A percentile compares a stretch with the other conserved stretches of the same genome.
Evolutionary conservation across 129 eudicot genomes (phyloP).

Genomic region (Apium graveolens): DNA sequence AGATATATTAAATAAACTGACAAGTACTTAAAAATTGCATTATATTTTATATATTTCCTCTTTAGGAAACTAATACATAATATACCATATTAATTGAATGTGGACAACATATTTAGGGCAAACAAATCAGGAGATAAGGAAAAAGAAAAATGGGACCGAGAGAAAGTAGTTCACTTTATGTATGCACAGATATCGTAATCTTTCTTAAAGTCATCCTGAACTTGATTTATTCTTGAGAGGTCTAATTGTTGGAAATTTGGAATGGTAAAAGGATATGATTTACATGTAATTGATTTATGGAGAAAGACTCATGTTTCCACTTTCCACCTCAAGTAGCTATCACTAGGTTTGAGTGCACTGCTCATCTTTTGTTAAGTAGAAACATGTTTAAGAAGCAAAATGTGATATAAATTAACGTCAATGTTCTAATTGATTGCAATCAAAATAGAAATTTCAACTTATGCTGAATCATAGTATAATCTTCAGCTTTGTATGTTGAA

Average conservation of each 20-base stretch:
- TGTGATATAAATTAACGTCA: not conserved
- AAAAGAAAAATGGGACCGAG: too few species aligned
- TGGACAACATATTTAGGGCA: too few species aligned
- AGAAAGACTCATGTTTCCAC: not conserved
- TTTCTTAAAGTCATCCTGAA: not conserved
- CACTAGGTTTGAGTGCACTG: not conserved
- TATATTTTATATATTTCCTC: too few species aligned
- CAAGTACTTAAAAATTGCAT: too few species aligned
- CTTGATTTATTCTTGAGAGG: not conserved
- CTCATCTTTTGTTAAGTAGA: not conserved
- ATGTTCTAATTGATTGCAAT: not conserved
- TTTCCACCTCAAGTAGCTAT: not conserved
- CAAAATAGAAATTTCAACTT: not conserved
- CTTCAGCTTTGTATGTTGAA: not conserved
- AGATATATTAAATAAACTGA: too few species aligned
- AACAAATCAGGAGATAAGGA: too few species aligned
- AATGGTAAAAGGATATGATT: not conserved
- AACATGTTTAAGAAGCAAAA: not conserved
- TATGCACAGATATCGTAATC: not conserved
- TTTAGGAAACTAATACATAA: too few species aligned
- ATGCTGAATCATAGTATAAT: not conserved
- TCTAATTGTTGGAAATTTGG: not conserved
- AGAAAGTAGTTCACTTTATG: not conserved
- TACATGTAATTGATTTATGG: not conserved
- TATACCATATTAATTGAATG: too few species aligned